Evolutionary conservation across 169 alveolate genomes (phyloP), one percentile per base, ranked within the genome.

Genomic region (Eimeria zaria): DNA sequence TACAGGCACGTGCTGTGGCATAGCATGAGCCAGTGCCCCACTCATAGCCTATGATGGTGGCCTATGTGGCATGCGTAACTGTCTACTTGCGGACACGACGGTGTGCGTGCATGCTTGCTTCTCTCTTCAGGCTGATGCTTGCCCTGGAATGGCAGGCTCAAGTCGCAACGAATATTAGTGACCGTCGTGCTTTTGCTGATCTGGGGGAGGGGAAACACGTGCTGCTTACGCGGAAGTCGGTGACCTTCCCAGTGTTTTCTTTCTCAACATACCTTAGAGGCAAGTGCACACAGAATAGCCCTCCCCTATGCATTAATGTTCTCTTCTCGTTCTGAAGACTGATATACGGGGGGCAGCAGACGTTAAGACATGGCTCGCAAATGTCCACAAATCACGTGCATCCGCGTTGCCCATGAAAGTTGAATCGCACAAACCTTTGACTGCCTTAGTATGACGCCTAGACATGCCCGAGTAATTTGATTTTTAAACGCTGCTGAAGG

Each of bases 71-170:
- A 9, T n/a, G 80, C 80, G 30, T 33, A 36, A 6, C 0, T 33
- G 0, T 33, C n/a, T 69, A 33, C 51, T 36, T 69, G 51, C 46
- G 12, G 80, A 12, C 18, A 12, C n/a, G n/a, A 20, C 16, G 51
- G 51, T 14, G 51, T 36, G 30, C 9, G 36, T 76, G 64, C 33
- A 27, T 27, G 87, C 39, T 84, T 84, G 64, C 83, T 46, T 44
- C 44, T 36, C 36, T 36, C 44, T n/a, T 46, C 95, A 95, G 97
- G 71, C 71, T 89, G 73, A 95, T 95, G 97, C 87, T 95, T 62
- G 97, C 97, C 48, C 76, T 95, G 85, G 97, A 95, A 95, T 89
- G 97, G 95, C 97, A 95, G 39, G 97, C 97, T 36, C 96, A 88
- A 64, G 71, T 95, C 1, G 97, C 97, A 48, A 73, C 91, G 7